Conservation (phyloP, 2,329 filamentous ascomycete species). For the Colletotrichum tropicale region DNA sequence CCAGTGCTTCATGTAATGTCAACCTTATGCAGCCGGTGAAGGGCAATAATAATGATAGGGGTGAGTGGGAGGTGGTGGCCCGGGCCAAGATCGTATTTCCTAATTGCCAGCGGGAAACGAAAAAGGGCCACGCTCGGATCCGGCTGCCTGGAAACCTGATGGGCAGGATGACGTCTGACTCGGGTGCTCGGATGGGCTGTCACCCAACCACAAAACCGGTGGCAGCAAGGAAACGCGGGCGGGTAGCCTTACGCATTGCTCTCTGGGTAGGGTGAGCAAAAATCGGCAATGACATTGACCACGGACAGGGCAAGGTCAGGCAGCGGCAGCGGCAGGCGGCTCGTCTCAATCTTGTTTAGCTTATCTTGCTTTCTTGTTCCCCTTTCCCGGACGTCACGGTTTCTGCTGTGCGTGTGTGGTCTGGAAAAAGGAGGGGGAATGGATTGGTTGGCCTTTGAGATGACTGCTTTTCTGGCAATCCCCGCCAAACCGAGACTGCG, state of each 20-base stretch:
- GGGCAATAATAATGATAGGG: neutral
- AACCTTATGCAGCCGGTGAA: neutral
- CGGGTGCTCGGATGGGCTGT: neutral
- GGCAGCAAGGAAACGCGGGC: neutral
- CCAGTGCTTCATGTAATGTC: neutral
- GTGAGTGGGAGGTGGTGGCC: neutral
- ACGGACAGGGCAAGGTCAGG: neutral
- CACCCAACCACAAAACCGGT: neutral
- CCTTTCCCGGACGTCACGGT: neutral
- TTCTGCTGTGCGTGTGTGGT: neutral
- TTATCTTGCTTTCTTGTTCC: neutral
- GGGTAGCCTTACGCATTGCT: neutral
- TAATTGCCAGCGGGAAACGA: neutral
- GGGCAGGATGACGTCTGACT: constrained; percentile 1
- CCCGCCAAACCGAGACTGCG: neutral
- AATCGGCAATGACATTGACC: neutral
- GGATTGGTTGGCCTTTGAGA: neutral
- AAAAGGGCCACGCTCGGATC: neutral
- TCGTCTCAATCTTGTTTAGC: neutral
- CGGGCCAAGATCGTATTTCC: neutral
- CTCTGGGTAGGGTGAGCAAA: neutral
- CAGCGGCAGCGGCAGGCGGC: neutral
- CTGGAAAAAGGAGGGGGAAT: neutral
- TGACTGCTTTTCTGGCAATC: neutral
- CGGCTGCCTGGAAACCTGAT: neutral